Base-by-base conservation (phyloP, 441 rosid genomes). In the Mallotus japonicus region DNA sequence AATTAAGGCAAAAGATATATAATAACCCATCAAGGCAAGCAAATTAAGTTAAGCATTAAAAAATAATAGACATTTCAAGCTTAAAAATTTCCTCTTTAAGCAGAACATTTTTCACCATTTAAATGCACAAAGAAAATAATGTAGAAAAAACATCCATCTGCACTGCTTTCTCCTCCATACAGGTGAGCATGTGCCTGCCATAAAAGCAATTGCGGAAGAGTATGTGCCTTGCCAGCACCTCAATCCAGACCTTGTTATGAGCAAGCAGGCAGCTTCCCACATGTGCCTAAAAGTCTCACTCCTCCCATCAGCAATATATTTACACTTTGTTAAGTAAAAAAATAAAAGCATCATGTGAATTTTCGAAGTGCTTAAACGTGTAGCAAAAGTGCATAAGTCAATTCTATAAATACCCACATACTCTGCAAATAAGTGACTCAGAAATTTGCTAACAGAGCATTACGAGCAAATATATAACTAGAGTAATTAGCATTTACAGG, bases 401-500 rank as follows among this genome's bases (percentile, higher is more conserved):
- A 40, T 32, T 19, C 28, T 24, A 24, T 24, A 24, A 24, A 24
- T 24, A 24, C 28, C 28, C 28, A 24, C 28, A 24, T 24, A 24
- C 28, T 24, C 28, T 24, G 28, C 28, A 24, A 24, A 24, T 24
- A 50, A 19, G 24, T 46, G 34, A 34, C 47, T 10, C 44, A 37
- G 32, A 53, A 15, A 22, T 47, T 69, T 62, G 20, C 16, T 6
- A 63, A 24, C 67, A 70, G 50, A 67, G 53, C 46, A 65, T 14
- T 34, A 24, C 32, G 12, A 42, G 55, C 17, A 46, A 24, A 15
- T 47, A 49, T 5, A 59, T 2, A 22, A 67, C 11, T 24, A 70
- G 32, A 73, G 22, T 47, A 72, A 71, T 22, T 58, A 72, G n/a
- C 42, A 75, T 54, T 15, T 54, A 28, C 16, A 57, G 74, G 65